These are phyloP conservation scores for Gloeopeniophorella convolvens DNA, from an alignment of 768 basidiomycete genomes.

Conservation along the genomic window DNA sequence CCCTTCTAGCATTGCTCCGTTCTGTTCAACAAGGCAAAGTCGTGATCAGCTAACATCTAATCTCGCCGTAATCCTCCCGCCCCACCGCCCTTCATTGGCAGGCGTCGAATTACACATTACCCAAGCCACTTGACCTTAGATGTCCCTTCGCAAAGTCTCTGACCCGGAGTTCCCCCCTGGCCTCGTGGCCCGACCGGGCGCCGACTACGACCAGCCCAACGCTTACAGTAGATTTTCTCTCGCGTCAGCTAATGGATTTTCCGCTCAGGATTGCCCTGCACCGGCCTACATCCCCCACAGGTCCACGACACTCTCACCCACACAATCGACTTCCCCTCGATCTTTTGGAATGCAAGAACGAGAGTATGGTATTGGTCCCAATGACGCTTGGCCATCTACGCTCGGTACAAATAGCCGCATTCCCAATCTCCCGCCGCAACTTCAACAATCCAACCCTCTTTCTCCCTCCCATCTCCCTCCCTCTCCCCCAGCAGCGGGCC, in stretches of 20 bases:
- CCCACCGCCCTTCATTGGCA: not conserved
- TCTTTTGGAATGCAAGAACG: constrained; percentile 34
- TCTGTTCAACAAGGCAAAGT: not conserved
- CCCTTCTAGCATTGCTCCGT: constrained; percentile 23
- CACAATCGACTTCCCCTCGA: constrained; percentile 29
- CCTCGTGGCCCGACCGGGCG: not conserved
- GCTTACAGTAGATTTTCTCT: constrained; percentile 3
- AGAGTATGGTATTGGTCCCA: constrained; percentile 29
- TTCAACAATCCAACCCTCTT: constrained; percentile 37
- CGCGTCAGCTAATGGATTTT: constrained; percentile 16
- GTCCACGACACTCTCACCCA: constrained; percentile 19
- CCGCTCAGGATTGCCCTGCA: constrained; percentile 19
- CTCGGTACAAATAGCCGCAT: constrained; percentile 30
- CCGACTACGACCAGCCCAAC: constrained; percentile 8
- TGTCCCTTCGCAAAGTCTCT: constrained; percentile 11
- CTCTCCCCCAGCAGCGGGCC: constrained; percentile 24
- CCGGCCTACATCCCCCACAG: constrained; percentile 17
- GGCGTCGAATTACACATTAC: too few species aligned
- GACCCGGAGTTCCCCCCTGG: constrained; percentile 8
- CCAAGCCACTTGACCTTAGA: constrained; percentile 1
- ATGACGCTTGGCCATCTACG: constrained; percentile 29
- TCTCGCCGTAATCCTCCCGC: not conserved
- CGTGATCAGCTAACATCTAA: constrained; percentile 3
- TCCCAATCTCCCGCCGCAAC: constrained; percentile 17
- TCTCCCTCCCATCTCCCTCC: constrained; percentile 31